These are phyloP conservation scores for Hemisphaericaspora xylanilytica DNA, from an alignment of 1,139 yeast species.

Conservation along the genomic window DNA sequence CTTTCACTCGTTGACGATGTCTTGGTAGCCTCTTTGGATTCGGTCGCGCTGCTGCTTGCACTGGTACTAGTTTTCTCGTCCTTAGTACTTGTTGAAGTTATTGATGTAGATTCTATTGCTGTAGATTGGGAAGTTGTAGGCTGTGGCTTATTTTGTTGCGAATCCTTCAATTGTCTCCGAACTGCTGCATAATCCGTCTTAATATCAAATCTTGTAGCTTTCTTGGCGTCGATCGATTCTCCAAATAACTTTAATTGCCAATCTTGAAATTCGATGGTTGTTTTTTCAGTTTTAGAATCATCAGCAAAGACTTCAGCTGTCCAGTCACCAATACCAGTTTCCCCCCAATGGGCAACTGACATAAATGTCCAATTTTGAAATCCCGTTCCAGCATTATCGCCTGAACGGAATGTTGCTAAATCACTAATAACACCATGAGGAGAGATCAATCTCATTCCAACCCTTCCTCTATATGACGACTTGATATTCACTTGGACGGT, in stretches of 20 bases:
- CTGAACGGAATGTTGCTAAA: slow-evolving; percentile 67
- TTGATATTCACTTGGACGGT: slow-evolving; percentile 75
- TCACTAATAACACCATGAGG: slow-evolving; percentile 76
- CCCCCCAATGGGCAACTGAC: slow-evolving; percentile 99
- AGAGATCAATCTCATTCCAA: slow-evolving; percentile 62
- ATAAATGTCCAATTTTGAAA: slow-evolving; percentile 86
- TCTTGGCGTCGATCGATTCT: slow-evolving; percentile 60
- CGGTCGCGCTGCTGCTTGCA: slow-evolving; percentile 5
- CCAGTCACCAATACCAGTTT: slow-evolving; percentile 82
- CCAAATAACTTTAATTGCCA: slow-evolving; percentile 89
- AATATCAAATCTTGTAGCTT: slow-evolving; percentile 50
- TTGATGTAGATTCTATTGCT: neutral
- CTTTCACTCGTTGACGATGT: slow-evolving; percentile 9
- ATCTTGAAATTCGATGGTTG: slow-evolving; percentile 50
- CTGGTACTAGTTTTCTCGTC: neutral
- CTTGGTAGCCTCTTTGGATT: slow-evolving; percentile 7
- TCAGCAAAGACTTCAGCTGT: slow-evolving; percentile 53
- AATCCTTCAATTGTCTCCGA: slow-evolving; percentile 29
- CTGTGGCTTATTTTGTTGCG: slow-evolving; percentile 9
- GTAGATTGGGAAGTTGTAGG: slow-evolving; percentile 3
- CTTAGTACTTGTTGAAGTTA: slow-evolving; percentile 4
- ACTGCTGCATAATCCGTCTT: slow-evolving; percentile 40
- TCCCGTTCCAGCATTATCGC: slow-evolving; percentile 59
- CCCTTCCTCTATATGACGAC: slow-evolving; percentile 66
- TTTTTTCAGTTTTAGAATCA: slow-evolving; percentile 17